Conservation (phyloP, 208 protist genomes). For the Wallacemonas sp. region DNA sequence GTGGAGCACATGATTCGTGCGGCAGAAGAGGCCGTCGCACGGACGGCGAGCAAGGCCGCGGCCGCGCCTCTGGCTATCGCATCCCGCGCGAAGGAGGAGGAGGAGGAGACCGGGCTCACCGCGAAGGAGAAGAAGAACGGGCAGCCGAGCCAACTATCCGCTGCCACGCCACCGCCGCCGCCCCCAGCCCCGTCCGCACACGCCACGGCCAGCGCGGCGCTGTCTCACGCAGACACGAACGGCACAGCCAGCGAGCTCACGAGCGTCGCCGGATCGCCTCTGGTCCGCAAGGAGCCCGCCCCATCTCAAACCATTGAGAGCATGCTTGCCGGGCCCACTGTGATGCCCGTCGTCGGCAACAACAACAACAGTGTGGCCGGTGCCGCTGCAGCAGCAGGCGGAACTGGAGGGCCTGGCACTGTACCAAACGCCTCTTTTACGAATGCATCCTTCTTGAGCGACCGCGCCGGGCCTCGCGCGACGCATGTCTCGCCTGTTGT, state of each 20-base stretch:
- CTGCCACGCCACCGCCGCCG: not conserved
- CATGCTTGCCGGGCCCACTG: not conserved
- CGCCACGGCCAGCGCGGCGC: no score
- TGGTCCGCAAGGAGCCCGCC: no score
- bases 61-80: not conserved
- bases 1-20: conserved; percentile 38
- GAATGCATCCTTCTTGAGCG: not conserved
- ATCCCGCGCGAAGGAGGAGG: not conserved
- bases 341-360: not conserved
- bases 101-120: no score
- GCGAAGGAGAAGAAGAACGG: no score
- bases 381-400: no score
- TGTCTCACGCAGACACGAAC: no score
- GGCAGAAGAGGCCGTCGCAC: conserved; percentile 5
- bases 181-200: no score
- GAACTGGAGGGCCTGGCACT: not conserved
- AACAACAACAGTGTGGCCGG: no score
- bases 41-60: not conserved
- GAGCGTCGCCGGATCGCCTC: no score
- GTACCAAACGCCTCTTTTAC: conserved; percentile 1
- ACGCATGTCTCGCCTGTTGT: no score
- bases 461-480: not conserved
- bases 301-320: not conserved
- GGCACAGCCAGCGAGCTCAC: no score
- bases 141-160: not conserved